Conservation (phyloP, 805 yeast genomes). For the Pichia sporocuriosa region DNA sequence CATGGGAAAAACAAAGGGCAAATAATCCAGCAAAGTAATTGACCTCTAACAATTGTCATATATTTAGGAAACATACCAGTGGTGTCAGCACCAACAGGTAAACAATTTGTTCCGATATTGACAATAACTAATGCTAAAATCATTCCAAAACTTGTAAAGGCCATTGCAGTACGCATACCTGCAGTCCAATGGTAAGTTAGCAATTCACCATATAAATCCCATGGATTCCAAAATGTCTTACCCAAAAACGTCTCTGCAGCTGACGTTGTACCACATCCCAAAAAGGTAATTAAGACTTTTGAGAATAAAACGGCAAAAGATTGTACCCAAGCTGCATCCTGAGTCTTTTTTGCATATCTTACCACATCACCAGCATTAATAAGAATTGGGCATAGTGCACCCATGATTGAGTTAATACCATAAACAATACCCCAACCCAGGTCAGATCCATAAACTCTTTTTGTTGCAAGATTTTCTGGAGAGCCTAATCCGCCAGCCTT, state of each 20-base stretch:
- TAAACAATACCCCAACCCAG: slow-evolving; percentile 16
- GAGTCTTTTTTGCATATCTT: slow-evolving; percentile 18
- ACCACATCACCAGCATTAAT: slow-evolving; percentile 27
- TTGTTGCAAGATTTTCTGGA: slow-evolving; percentile 21
- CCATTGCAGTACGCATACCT: slow-evolving; percentile 41
- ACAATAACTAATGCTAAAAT: no score
- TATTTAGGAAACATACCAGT: slow-evolving; percentile 41
- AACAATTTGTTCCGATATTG: slow-evolving; percentile 35
- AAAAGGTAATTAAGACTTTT: slow-evolving; percentile 20
- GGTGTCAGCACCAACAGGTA: slow-evolving; percentile 45
- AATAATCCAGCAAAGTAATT: slow-evolving; percentile 31
- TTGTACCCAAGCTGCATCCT: slow-evolving; percentile 17
- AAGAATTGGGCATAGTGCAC: slow-evolving; percentile 24
- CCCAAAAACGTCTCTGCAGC: slow-evolving; percentile 31
- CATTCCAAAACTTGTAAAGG: no score
- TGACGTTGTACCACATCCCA: slow-evolving; percentile 41
- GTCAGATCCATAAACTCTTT: slow-evolving; percentile 13
- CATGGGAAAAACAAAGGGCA: slow-evolving; percentile 37
- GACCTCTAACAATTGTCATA: slow-evolving; percentile 41
- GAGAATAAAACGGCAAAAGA: slow-evolving; percentile 37
- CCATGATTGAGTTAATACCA: slow-evolving; percentile 19
- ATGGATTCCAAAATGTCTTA: slow-evolving; percentile 39
- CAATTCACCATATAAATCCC: slow-evolving; percentile 35
- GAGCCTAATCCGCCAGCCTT: slow-evolving; percentile 31
- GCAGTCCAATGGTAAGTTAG: slow-evolving; percentile 32